Evolutionary conservation across 2,329 filamentous ascomycete genomes (phyloP).

Genomic region (Shiraia sp.): DNA sequence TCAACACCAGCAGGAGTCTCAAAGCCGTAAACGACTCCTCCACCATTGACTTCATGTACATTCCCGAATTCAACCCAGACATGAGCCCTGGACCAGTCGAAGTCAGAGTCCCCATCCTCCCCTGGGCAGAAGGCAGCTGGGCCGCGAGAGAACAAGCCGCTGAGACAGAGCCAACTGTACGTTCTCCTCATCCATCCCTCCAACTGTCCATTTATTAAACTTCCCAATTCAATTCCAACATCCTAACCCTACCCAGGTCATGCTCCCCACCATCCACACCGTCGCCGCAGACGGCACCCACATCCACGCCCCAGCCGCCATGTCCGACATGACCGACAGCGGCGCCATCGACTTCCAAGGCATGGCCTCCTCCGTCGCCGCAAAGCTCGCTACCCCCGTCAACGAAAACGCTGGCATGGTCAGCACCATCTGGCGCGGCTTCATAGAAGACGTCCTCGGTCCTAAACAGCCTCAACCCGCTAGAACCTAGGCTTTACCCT

Average conservation of each 20-base stretch:
- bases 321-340: slow-evolving; percentile 63
- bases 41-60: slow-evolving; percentile 66
- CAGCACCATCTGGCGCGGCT: slow-evolving; percentile 51
- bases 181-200: background rate
- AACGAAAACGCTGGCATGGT: slow-evolving; percentile 49
- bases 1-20: slow-evolving; percentile 63
- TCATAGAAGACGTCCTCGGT: slow-evolving; percentile 51
- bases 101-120: slow-evolving; percentile 56
- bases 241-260: slow-evolving; percentile 43
- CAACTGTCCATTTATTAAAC: background rate
- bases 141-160: slow-evolving; percentile 22
- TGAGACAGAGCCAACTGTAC: slow-evolving; percentile 30
- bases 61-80: slow-evolving; percentile 57
- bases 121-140: slow-evolving; percentile 23
- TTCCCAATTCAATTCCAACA: slow-evolving; percentile 4
- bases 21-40: slow-evolving; percentile 62
- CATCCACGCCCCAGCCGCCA: slow-evolving; percentile 55
- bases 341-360: slow-evolving; percentile 60
- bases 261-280: slow-evolving; percentile 62
- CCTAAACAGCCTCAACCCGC: background rate
- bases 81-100: slow-evolving; percentile 36
- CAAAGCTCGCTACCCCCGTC: slow-evolving; percentile 37
- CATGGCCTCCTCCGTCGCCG: slow-evolving; percentile 55
- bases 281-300: slow-evolving; percentile 54
- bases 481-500: too few species aligned